Conservation (phyloP, 495 filamentous ascomycete genomes). For the Aspergillus biplanus region DNA sequence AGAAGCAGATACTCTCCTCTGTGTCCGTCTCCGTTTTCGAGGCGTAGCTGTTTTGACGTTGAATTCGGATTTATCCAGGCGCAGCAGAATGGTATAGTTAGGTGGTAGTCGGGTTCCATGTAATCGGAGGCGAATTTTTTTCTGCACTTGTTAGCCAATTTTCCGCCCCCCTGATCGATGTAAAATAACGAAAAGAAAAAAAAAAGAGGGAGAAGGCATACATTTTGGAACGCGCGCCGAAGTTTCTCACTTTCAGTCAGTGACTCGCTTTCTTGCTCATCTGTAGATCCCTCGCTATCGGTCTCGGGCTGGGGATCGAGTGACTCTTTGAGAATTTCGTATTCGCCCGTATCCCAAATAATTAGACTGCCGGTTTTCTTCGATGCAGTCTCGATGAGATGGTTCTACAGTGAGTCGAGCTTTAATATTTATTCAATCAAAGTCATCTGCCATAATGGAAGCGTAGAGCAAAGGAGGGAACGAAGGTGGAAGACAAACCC, state of each 20-base stretch:
- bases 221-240: constrained; percentile 54
- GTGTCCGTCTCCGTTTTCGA: constrained; percentile 32
- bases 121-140: constrained; percentile 65
- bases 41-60: constrained; percentile 30
- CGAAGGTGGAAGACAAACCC: constrained; percentile 47
- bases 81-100: constrained; percentile 61
- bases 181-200: background rate
- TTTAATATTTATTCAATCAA: background rate
- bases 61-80: constrained; percentile 53
- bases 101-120: constrained; percentile 61
- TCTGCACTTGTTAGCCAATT: constrained; percentile 23
- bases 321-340: constrained; percentile 60
- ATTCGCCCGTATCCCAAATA: constrained; percentile 74
- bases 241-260: constrained; percentile 51
- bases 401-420: constrained; percentile 48
- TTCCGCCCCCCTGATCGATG: background rate
- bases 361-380: constrained; percentile 62
- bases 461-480: background rate
- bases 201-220: constrained; percentile 19
- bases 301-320: background rate
- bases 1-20: background rate
- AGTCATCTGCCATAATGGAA: too few species aligned
- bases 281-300: constrained; percentile 2
- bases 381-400: constrained; percentile 68
- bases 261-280: constrained; percentile 38